These are phyloP conservation scores for Perilla frutescens DNA, from an alignment of 257 asterid genomes.

Conservation along the genomic window DNA sequence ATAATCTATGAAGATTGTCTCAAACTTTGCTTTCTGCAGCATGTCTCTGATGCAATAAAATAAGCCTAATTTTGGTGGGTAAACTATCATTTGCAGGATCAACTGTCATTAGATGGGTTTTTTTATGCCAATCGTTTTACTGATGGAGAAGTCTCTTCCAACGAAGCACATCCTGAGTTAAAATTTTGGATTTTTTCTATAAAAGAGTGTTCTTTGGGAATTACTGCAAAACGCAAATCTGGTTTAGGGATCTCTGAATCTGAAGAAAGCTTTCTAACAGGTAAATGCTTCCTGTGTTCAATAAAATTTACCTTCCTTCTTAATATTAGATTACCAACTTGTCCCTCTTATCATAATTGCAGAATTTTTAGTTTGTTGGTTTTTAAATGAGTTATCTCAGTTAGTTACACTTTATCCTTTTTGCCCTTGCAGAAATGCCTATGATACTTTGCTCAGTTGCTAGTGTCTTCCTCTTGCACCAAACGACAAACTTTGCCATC, in stretches of 20 bases:
- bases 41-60: constrained; percentile 18
- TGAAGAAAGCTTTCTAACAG: constrained; percentile 54
- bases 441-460: constrained; percentile 70
- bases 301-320: neutral
- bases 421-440: constrained; percentile 71
- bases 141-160: constrained; percentile 35
- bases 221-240: constrained; percentile 54
- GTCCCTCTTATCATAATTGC: neutral
- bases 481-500: constrained; percentile 52
- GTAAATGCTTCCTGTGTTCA: constrained; percentile 42
- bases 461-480: constrained; percentile 75
- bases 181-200: constrained; percentile 62
- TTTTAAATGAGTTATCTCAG: neutral
- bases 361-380: constrained; percentile 7
- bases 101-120: constrained; percentile 47
- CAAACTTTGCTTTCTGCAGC: constrained; percentile 22
- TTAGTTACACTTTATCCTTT: constrained; percentile 28
- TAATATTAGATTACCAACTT: constrained; percentile 3
- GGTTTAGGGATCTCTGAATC: constrained; percentile 46
- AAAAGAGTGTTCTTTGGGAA: constrained; percentile 51
- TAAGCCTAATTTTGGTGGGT: constrained; percentile 28
- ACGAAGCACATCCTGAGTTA: constrained; percentile 42
- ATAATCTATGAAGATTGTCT: constrained; percentile 15
- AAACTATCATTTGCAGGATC: constrained; percentile 64
- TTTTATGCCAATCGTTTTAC: constrained; percentile 49